A percentile compares a stretch with the other conserved stretches of the same genome.
phyloP scores from a whole-genome alignment of 2,329 filamentous ascomycete genomes.

The Cyanodermella asteris region DNA sequence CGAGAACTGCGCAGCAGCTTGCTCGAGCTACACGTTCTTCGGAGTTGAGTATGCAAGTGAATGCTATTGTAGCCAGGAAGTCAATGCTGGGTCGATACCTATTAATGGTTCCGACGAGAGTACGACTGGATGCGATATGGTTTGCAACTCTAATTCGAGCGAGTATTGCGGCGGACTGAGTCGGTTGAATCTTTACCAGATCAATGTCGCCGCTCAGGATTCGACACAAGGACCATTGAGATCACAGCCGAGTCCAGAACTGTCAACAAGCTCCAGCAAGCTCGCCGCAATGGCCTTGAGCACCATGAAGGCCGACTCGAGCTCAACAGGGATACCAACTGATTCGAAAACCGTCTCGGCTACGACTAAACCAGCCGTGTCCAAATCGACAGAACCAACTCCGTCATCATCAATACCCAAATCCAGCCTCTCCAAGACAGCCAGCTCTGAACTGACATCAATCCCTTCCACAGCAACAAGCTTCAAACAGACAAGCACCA shows the following conservation, averaged over 20 bases:
- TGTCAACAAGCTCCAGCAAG: too few relatives aligned
- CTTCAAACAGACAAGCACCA: not conserved
- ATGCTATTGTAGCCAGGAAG: conserved; percentile 2
- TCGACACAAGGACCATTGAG: too few relatives aligned
- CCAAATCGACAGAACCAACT: too few relatives aligned
- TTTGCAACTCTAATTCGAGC: conserved; percentile 1
- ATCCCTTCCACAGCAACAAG: conserved; percentile 1
- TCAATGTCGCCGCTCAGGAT: not conserved
- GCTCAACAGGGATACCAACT: too few relatives aligned
- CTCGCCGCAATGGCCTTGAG: too few relatives aligned
- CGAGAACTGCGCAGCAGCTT: conserved; percentile 3
- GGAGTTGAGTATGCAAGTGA: conserved; percentile 4
- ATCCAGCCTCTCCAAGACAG: conserved; percentile 1
- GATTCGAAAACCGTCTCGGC: too few relatives aligned
- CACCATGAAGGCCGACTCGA: too few relatives aligned
- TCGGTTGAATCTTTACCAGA: conserved; percentile 3
- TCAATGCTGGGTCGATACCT: conserved; percentile 1
- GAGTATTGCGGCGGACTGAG: conserved; percentile 4
- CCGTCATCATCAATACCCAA: not conserved
- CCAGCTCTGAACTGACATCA: conserved; percentile 6
- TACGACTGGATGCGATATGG: conserved; percentile 1
- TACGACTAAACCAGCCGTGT: too few relatives aligned
- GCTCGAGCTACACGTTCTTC: conserved; percentile 2
- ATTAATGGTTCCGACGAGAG: not conserved
- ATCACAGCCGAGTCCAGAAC: too few relatives aligned